Percentiles rank a stretch among this genome's conserved stretches.
phyloP scores from a whole-genome alignment of 352 stramenopile species.

The Phytopythium aichiense region DNA sequence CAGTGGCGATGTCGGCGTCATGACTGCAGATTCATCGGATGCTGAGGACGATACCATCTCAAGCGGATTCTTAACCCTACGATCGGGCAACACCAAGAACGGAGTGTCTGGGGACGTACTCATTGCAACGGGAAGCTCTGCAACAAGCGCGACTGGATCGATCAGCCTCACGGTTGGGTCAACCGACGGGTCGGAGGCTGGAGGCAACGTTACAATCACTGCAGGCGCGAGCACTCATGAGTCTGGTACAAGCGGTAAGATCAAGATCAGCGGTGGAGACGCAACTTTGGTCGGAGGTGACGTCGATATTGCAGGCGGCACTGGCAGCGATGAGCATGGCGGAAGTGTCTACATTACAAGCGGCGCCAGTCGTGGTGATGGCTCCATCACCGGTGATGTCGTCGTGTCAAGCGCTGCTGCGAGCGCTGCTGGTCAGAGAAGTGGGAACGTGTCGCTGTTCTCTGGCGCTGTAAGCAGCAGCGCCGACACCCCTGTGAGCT shows the following conservation, averaged over 20 bases:
- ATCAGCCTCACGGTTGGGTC: neutral
- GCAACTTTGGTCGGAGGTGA: slow-evolving; percentile 3
- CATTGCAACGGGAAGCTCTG: neutral
- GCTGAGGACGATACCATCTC: neutral
- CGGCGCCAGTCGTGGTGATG: neutral
- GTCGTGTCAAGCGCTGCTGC: neutral
- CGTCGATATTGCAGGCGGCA: slow-evolving; percentile 11
- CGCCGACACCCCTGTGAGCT: neutral
- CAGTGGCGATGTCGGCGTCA: neutral
- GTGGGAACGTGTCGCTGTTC: neutral
- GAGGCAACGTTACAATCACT: neutral
- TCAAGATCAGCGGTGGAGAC: neutral
- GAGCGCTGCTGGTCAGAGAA: neutral
- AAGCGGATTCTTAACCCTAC: neutral
- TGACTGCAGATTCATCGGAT: neutral
- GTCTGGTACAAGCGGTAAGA: neutral
- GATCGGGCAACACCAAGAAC: neutral
- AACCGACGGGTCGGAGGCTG: neutral
- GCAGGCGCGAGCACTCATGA: neutral
- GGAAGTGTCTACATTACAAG: neutral
- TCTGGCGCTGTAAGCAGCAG: neutral
- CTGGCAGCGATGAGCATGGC: neutral
- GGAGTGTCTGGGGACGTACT: neutral
- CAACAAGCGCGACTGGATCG: neutral
- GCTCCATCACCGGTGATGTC: neutral